Evolutionary conservation across 139 green algal species (phyloP).

Genomic region (Haematococcus lacustris): DNA sequence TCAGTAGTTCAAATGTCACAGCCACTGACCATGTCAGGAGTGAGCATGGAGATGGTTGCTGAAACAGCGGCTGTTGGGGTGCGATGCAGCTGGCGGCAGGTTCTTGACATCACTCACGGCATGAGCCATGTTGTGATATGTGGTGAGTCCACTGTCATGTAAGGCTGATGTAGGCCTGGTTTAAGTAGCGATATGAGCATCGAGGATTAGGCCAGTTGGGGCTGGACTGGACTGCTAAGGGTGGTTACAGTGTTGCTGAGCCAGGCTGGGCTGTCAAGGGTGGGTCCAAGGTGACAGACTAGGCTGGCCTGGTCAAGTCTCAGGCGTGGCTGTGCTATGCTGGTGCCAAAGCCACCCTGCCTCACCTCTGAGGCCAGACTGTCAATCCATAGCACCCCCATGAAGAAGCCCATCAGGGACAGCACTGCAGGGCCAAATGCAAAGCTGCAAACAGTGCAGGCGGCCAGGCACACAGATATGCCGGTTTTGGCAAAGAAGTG

Average conservation of each 20-base stretch:
- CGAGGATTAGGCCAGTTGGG: no score
- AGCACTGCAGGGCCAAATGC: conserved; percentile 50
- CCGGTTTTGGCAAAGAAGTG: neutral
- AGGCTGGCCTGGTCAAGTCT: neutral
- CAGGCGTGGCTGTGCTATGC: neutral
- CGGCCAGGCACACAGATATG: neutral
- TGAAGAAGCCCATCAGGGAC: conserved; percentile 56
- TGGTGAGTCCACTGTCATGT: no score
- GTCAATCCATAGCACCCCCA: conserved; percentile 80
- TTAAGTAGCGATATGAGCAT: no score
- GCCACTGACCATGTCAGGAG: no score
- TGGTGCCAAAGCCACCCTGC: neutral
- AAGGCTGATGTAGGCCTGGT: no score
- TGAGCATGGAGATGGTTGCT: no score
- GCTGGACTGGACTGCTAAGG: neutral
- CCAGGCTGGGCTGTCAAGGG: neutral
- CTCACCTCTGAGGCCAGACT: conserved; percentile 27
- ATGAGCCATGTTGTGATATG: no score
- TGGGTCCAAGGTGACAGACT: neutral
- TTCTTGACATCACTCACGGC: no score
- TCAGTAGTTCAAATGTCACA: no score
- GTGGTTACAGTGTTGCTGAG: neutral
- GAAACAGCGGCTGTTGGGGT: no score
- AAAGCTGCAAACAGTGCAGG: conserved; percentile 12
- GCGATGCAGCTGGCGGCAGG: no score